phyloP scores from a whole-genome alignment of 345 rosid genomes.

The Firmiana major region DNA sequence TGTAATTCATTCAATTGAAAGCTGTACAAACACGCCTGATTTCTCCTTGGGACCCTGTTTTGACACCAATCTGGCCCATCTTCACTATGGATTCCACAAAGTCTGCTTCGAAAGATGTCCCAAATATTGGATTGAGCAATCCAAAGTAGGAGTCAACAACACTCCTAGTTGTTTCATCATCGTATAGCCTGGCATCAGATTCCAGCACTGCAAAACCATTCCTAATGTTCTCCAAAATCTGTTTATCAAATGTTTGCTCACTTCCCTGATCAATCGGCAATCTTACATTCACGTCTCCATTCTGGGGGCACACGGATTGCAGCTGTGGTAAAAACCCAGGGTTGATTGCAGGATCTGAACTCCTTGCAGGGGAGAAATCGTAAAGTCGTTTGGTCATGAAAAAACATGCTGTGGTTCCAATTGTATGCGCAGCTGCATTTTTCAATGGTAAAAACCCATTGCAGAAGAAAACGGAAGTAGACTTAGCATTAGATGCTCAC shows the following conservation, averaged over 20 bases:
- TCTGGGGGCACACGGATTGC: conserved; percentile 42
- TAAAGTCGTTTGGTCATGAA: conserved; percentile 72
- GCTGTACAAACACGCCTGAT: conserved; percentile 61
- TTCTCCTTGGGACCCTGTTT: conserved; percentile 59
- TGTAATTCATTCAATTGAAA: conserved; percentile 33
- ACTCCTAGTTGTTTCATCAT: conserved; percentile 40
- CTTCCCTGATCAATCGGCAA: conserved; percentile 54
- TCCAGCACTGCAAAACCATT: conserved; percentile 69
- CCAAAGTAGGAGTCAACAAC: conserved; percentile 54
- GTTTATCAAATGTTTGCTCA: conserved; percentile 47
- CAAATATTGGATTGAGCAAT: conserved; percentile 25
- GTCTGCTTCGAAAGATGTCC: conserved; percentile 48
- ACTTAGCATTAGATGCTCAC: neutral
- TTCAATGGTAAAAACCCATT: no score
- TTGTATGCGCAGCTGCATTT: conserved; percentile 70
- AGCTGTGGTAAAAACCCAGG: conserved; percentile 42
- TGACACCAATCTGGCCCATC: conserved; percentile 67
- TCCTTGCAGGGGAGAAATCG: conserved; percentile 39
- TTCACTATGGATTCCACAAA: conserved; percentile 59
- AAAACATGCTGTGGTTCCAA: conserved; percentile 88
- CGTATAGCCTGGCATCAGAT: conserved; percentile 67
- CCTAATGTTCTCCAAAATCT: conserved; percentile 51
- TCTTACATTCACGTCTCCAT: conserved; percentile 57
- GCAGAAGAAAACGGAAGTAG: no score
- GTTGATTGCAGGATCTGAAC: conserved; percentile 59